Base-by-base conservation (phyloP, 495 filamentous ascomycete genomes). In the Pseudevernia furfuracea region DNA sequence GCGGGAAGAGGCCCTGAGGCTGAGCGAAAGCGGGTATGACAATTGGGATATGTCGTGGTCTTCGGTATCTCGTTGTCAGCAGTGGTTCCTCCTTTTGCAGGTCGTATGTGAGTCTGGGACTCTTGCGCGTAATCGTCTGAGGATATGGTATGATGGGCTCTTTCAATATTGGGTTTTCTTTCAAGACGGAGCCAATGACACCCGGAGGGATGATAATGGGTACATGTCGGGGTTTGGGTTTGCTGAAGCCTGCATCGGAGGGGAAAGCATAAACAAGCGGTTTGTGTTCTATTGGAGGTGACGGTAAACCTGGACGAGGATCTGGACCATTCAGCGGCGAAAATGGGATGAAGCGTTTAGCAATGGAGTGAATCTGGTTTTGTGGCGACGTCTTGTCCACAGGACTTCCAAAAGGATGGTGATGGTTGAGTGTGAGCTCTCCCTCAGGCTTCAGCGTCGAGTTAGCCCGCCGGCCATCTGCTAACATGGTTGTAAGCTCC, bases 1-100 rank as follows among this genome's bases (percentile, higher is more conserved):
- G 69, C 32, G 61, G 64, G 25, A 59, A 59, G 34, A 60, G 34
- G 15, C 62, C 62, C 6, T 59, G 41, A 28, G 69, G 69, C 37
- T 71, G 65, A 58, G 68, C 69, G 48, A 69, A 70, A n/a, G 66
- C 58, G n/a, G 69, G 69, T 44, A 71, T 71, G 7, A 67, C 56
- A 44, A 71, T 71, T n/a, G 65, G 68, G 52, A 68, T 68, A 57
- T 71, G 66, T 34, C 68, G 53, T 57, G 61, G 62, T 68, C 62
- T 58, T 58, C 28, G 14, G 25, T 38, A 19, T 37, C 44, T 64
- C 14, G 56, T 61, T n/a, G 38, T 44, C 53, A 55, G 17, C 9
- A 37, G 52, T 46, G 21, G 38, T 15, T 67, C 65, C 43, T 63
- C 65, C 41, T 63, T 67, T n/a, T 59, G 34, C 4, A 63, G 55